Evolutionary conservation across 768 basidiomycete species (phyloP), one percentile per base, ranked within the genome.

Genomic region (Peribolospora kevripleyi): DNA sequence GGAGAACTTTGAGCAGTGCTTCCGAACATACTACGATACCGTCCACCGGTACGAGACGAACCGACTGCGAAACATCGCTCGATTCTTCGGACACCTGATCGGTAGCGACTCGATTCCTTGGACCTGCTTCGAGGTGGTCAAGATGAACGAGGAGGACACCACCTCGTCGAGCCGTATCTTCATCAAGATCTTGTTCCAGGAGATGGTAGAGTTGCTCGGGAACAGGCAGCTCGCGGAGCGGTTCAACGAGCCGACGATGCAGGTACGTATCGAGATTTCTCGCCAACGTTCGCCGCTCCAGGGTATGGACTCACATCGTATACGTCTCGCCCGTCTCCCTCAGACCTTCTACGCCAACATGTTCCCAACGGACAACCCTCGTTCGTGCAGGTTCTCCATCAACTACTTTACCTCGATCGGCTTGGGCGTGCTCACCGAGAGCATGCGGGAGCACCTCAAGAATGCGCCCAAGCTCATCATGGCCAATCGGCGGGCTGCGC

Each of bases 21-120:
- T 97, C 69, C 68, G 65, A 48, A 82, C 76, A 65, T 97, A 97
- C 69, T 98, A 88, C 71, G 79, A 77, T 25, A 97, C 93, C 4
- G 86, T 97, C 63, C 93, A 98, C 71, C 82, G 93, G 58, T 97
- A 95, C 68, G 93, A 98, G 69, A 93, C 93, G 14, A 98, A 97
- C 68, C 84, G 90, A 8, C 73, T 98, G 25, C 85, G 93, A 53
- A 98, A 97, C 66, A 93, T 98, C 59, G 84, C 85, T 7, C 79
- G 88, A 47, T 87, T 98, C 72, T 95, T 98, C 61, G 93, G 93
- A 1, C 88, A 93, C 65, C 72, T 97, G 37, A 58, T 95, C 57
- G 76, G 82, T 6, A 79, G 76, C 14, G 93, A 98, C 66, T 75
- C 84, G 0, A 74, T 97, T 53, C 84, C 84, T 2, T 97, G 93